Evolutionary conservation across 306 rosid genomes (phyloP).

Genomic region (Abrus pulchellus): DNA sequence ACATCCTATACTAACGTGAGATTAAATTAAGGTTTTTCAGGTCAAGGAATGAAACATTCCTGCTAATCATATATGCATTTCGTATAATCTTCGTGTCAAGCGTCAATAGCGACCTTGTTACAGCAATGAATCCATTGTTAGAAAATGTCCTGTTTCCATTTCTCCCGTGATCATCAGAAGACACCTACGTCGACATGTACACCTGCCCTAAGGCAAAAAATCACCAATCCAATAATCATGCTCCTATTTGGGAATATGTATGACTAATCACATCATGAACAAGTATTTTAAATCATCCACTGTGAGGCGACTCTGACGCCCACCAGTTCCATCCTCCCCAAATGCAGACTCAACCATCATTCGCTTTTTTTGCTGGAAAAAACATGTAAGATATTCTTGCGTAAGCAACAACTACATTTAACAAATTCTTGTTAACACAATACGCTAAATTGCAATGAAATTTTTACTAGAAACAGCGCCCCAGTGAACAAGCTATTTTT

Average conservation of each 20-base stretch:
- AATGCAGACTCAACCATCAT: slow-evolving; percentile 96
- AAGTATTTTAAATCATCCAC: slow-evolving; percentile 94
- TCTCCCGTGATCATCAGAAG: slow-evolving; percentile 54
- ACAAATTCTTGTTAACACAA: background rate
- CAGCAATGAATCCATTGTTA: slow-evolving; percentile 55
- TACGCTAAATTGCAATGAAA: slow-evolving; percentile 8
- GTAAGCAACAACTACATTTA: slow-evolving; percentile 45
- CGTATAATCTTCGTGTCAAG: slow-evolving; percentile 52
- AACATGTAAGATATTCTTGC: slow-evolving; percentile 1
- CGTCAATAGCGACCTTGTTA: slow-evolving; percentile 46
- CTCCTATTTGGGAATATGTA: slow-evolving; percentile 40
- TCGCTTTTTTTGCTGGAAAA: slow-evolving; percentile 93
- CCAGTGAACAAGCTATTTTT: background rate
- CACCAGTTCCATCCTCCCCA: slow-evolving; percentile 92
- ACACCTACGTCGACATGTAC: slow-evolving; percentile 45
- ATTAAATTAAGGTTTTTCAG: slow-evolving; percentile 48
- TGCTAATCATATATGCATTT: slow-evolving; percentile 51
- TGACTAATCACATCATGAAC: slow-evolving; percentile 89
- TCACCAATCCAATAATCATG: slow-evolving; percentile 44
- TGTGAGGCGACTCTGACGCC: slow-evolving; percentile 88
- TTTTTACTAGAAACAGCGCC: slow-evolving; percentile 2
- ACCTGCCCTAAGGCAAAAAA: slow-evolving; percentile 45
- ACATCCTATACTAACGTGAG: slow-evolving; percentile 62
- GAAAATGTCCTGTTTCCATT: slow-evolving; percentile 45
- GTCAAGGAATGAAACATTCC: slow-evolving; percentile 52